Evolutionary conservation across 768 basidiomycete genomes (phyloP).

Genomic region (Suillus occidentalis): DNA sequence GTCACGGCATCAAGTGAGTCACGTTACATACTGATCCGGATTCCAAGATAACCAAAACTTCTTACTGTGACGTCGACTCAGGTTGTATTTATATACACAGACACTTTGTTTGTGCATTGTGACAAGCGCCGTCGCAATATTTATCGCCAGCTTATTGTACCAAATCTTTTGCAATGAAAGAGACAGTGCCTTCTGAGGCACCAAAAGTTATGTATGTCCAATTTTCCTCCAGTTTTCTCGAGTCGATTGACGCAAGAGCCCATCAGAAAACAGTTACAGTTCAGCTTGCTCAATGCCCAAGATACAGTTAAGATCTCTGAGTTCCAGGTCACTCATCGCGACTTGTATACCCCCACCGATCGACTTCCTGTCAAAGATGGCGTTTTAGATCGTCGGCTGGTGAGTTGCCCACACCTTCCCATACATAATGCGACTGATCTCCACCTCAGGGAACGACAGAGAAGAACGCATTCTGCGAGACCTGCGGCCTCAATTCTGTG

Average conservation of each 20-base stretch:
- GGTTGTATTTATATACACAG: not conserved
- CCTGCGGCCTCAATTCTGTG: constrained; percentile 87
- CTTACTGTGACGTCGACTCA: not conserved
- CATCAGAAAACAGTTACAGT: constrained; percentile 90
- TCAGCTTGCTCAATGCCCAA: constrained; percentile 89
- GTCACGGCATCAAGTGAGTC: constrained; percentile 31
- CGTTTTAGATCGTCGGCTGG: constrained; percentile 88
- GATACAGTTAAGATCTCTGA: constrained; percentile 96
- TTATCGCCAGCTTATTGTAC: not conserved
- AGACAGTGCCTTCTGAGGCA: constrained; percentile 73
- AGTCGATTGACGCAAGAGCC: constrained; percentile 12
- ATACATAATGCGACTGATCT: not conserved
- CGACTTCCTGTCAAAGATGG: constrained; percentile 88
- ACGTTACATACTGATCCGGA: not conserved
- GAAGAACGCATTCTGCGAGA: constrained; percentile 90
- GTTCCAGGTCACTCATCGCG: constrained; percentile 92
- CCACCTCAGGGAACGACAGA: constrained; percentile 83
- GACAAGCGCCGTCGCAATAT: not conserved
- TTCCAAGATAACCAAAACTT: not conserved
- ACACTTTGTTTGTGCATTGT: not conserved
- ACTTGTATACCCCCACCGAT: constrained; percentile 84
- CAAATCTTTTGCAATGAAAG: constrained; percentile 55
- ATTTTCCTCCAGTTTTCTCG: not conserved
- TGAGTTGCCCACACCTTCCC: constrained; percentile 36
- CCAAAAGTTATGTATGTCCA: constrained; percentile 77